Base-by-base conservation (phyloP, 2,329 filamentous ascomycete genomes). In the Pseudogymnoascus sp. region DNA sequence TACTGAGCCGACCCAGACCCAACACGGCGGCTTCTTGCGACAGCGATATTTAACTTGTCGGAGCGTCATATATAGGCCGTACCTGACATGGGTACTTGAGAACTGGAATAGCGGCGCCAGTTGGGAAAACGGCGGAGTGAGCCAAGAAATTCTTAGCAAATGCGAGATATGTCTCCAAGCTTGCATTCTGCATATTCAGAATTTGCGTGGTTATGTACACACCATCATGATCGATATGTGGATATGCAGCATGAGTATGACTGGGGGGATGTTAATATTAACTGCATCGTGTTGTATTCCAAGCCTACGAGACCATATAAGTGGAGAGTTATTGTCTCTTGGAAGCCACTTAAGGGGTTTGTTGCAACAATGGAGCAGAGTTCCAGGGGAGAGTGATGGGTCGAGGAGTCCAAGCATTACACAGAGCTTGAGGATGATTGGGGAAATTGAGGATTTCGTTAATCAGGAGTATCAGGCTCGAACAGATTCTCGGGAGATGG, bases 181-280 rank as follows among this genome's bases (percentile, higher is more conserved):
- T 0, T 81, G 79, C 33, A 67, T 79, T 13, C 65, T 81, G 40
- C 80, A 82, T 61, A 79, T 81, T 0, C 69, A 80, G 42, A 81
- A 82, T 40, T 65, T 82, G 3, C 68, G 77, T 21, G 76, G 77
- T 0, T 81, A 80, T 62, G 73, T 77, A 0, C 81, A 83, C 59
- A 83, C 81, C 0, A 75, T 82, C 0, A 69, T 83, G 35, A 76
- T 82, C 1, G 81, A 83, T 66, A 81, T 80, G 0, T 83, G 81
- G 81, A 82, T 82, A 21, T 83, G 81, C 53, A 80, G 80, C 0
- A 67, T 83, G 0, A 80, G 79, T 0, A 81, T 81, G 79, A 78
- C 79, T 0, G 77, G 77, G 0, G 78, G 78, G 2, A 81, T 81
- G 79, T 74, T 81, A 2, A 76, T 81, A 0, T 71, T 80, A 0